A percentile compares a stretch with the other conserved stretches of the same genome.
Conservation (phyloP, 2,329 filamentous ascomycete genomes). For the Calonectria pteridis region DNA sequence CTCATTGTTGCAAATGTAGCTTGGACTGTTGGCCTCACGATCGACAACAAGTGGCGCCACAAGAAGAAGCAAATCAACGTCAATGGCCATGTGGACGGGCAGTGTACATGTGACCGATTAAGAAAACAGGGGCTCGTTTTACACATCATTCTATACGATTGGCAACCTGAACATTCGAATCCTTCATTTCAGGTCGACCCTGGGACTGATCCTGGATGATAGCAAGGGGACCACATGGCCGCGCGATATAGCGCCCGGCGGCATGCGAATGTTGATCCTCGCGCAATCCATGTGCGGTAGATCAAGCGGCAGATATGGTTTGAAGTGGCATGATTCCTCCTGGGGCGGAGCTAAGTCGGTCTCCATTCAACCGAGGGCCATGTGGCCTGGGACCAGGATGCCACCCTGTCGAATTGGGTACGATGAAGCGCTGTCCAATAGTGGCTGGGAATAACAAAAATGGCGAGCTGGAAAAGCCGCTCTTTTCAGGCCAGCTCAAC, state of each 20-base stretch:
- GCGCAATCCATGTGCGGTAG: background rate
- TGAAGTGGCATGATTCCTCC: background rate
- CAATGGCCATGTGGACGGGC: background rate
- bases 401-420: background rate
- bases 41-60: background rate
- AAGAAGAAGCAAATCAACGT: background rate
- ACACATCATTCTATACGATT: background rate
- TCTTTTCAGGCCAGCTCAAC: background rate
- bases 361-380: background rate
- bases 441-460: background rate
- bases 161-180: background rate
- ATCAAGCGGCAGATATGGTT: background rate
- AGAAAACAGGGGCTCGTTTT: background rate
- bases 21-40: background rate
- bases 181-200: background rate
- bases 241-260: background rate
- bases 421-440: background rate
- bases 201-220: background rate
- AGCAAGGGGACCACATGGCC: background rate
- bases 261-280: background rate
- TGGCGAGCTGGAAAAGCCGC: background rate
- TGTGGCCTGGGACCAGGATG: background rate
- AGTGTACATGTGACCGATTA: background rate
- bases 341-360: background rate
- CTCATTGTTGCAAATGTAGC: background rate